Conservation (phyloP, 73 alveolate species). For the Effrenium voratum region DNA sequence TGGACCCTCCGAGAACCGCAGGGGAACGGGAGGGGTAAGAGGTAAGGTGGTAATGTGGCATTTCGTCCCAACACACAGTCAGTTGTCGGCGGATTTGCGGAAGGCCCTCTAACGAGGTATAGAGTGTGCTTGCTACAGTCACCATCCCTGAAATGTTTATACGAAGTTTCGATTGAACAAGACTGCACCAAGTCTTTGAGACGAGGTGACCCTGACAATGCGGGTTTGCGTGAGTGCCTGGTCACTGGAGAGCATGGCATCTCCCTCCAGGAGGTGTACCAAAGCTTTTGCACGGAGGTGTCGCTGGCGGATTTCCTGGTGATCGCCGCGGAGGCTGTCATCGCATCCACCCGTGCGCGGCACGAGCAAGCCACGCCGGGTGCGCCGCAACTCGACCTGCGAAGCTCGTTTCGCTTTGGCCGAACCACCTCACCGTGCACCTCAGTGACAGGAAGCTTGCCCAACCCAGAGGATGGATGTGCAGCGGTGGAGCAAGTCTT, state of each 20-base stretch:
- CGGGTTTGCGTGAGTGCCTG: slow-evolving; percentile 40
- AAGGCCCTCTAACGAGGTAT: no score
- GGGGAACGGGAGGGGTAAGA: no score
- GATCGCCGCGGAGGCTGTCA: slow-evolving; percentile 90
- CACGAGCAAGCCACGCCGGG: slow-evolving; percentile 14
- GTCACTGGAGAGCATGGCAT: slow-evolving; percentile 53
- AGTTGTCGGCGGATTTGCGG: no score
- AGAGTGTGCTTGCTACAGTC: no score
- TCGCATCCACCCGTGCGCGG: slow-evolving; percentile 52
- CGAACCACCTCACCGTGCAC: slow-evolving; percentile 37
- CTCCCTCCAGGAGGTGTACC: slow-evolving; percentile 24
- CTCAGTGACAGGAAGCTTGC: slow-evolving; percentile 67
- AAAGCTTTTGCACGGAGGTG: background rate
- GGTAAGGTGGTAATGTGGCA: no score
- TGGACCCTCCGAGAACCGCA: no score
- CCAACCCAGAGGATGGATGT: slow-evolving; percentile 80
- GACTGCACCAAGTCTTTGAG: no score
- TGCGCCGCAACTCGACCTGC: slow-evolving; percentile 15
- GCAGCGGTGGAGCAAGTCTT: slow-evolving; percentile 60
- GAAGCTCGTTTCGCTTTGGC: slow-evolving; percentile 23
- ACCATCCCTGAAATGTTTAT: no score
- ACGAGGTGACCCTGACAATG: slow-evolving; percentile 71
- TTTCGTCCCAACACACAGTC: no score
- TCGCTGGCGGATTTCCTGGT: slow-evolving; percentile 82
- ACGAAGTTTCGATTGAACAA: no score